Conservation (phyloP, 305 asterid species). For the Fraxinus paxiana region DNA sequence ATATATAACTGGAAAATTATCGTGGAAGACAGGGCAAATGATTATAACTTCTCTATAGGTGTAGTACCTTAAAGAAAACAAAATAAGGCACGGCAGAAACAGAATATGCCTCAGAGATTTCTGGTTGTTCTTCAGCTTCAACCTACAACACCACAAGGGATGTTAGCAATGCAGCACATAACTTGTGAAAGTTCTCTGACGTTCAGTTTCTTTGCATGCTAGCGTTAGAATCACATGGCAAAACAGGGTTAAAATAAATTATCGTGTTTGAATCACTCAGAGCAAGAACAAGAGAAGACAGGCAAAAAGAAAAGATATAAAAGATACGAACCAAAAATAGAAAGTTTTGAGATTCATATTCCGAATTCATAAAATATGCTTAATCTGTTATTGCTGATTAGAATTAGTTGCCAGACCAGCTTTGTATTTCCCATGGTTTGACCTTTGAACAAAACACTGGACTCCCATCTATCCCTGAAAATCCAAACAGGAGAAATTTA, state of each 20-base stretch:
- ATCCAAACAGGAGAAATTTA: neutral
- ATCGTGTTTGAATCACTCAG: neutral
- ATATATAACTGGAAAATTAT: neutral
- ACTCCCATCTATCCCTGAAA: neutral
- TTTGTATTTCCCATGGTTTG: neutral
- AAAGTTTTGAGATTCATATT: neutral
- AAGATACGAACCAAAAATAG: neutral
- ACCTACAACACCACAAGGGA: slow-evolving; percentile 49
- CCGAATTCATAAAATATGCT: neutral
- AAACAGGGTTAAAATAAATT: neutral
- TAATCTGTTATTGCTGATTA: neutral
- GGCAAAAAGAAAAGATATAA: neutral
- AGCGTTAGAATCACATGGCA: neutral
- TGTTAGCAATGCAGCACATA: slow-evolving; percentile 12
- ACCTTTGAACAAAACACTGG: neutral
- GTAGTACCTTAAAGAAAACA: slow-evolving; percentile 76
- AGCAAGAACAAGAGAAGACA: neutral
- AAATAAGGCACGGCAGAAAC: slow-evolving; percentile 90
- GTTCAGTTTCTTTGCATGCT: neutral
- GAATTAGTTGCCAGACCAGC: neutral
- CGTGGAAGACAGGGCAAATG: neutral
- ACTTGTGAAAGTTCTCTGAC: neutral
- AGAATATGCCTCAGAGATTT: slow-evolving; percentile 75
- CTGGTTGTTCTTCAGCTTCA: slow-evolving; percentile 98
- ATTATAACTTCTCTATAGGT: neutral